Evolutionary conservation across 1,284 basidiomycete genomes (phyloP), one percentile per base, ranked within the genome.

Genomic region (Ganoderma boninense): DNA sequence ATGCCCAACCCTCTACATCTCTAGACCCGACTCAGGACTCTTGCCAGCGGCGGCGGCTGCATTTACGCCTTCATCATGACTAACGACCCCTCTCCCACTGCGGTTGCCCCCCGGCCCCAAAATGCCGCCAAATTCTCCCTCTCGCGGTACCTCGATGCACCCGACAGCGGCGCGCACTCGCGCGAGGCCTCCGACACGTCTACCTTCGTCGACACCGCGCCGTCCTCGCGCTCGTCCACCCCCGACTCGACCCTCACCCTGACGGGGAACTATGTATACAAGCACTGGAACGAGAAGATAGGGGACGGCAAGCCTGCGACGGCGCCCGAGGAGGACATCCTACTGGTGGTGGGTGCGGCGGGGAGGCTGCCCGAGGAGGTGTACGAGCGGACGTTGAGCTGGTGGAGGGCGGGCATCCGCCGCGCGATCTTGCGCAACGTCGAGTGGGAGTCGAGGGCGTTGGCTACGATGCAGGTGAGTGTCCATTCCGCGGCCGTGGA

Each of bases 401-500:
- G 83, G 71, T 96, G 94, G 94, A 84, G 95, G 74, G 89, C 90
- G 38, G 83, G 80, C 0, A 79, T 95, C 42, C 87, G 96, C 32
- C 80, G 87, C 44, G 78, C 75, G 63, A 82, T 97, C n/a, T 85
- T 96, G 38, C 80, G 79, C 65, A 82, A 82, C 52, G 87, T 97
- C 29, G 82, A 86, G 54, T 79, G 81, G 73, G 95, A 97, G 83
- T 93, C 91, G 43, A 79, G 82, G 67, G 79, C 90, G 65, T 85
- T 97, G 69, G 92, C 90, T 1, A 82, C 79, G 38, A 88, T 95
- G 84, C 96, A 97, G 89, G 91, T 89, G 66, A 64, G 85, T 78
- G 35, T 3, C 40, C 3, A 29, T 54, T 29, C 6, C 3, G 13
- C 16, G 3, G 14, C 8, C 4, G 16, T 32, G 6, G 23, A 18